These are phyloP conservation scores for Rheum nobile DNA, from an alignment of 148 eudicot genomes.

Conservation along the genomic window DNA sequence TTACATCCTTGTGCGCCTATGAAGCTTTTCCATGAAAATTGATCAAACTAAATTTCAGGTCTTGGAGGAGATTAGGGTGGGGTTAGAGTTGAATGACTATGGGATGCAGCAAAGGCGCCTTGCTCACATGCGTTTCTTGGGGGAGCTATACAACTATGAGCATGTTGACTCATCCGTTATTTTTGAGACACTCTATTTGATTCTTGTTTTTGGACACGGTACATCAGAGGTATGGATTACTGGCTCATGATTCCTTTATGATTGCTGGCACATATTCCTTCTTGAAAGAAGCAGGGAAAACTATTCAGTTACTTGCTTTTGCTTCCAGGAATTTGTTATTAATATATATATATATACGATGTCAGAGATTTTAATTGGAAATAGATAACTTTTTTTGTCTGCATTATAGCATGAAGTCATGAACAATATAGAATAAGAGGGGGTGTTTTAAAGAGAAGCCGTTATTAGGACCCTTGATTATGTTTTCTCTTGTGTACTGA, in stretches of 20 bases:
- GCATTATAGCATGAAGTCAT: background rate
- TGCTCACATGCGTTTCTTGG: slow-evolving; percentile 93
- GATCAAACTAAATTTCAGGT: slow-evolving; percentile 39
- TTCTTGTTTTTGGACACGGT: slow-evolving; percentile 86
- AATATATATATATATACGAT: background rate
- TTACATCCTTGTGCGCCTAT: background rate
- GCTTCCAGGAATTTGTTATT: background rate
- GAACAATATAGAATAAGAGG: background rate
- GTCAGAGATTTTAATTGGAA: background rate
- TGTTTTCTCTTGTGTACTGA: background rate
- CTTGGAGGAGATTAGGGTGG: slow-evolving; percentile 81
- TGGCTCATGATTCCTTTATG: background rate
- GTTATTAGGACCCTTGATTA: background rate
- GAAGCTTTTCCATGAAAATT: background rate
- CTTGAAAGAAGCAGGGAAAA: background rate
- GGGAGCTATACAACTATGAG: slow-evolving; percentile 92
- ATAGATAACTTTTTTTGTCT: background rate
- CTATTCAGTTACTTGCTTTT: background rate
- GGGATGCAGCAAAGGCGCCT: slow-evolving; percentile 89
- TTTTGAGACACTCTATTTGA: slow-evolving; percentile 84
- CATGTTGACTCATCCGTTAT: slow-evolving; percentile 92
- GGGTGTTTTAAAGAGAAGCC: background rate
- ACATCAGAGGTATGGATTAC: slow-evolving; percentile 61
- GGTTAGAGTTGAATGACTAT: slow-evolving; percentile 86
- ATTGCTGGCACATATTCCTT: background rate